Percentiles rank a stretch among this genome's conserved stretches.
Evolutionary conservation across 768 basidiomycete genomes (phyloP).

Genomic region (Saitozyma podzolica): DNA sequence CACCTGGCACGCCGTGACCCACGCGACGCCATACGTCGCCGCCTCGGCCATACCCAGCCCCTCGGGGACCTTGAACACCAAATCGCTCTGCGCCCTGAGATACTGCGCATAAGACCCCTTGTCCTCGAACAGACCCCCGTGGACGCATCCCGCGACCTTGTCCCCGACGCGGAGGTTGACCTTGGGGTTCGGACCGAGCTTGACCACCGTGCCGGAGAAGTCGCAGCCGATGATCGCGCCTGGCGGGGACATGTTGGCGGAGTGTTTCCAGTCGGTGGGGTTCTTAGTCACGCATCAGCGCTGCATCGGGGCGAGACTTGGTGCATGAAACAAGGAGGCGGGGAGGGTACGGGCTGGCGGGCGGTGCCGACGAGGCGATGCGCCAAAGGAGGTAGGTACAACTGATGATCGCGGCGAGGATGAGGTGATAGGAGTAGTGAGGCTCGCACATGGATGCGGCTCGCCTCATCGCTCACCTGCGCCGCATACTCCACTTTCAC

Average conservation of each 20-base stretch:
- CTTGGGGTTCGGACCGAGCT: conserved; percentile 16
- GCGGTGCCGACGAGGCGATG: no score
- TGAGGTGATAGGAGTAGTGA: no score
- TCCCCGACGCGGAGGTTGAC: conserved; percentile 32
- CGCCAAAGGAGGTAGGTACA: no score
- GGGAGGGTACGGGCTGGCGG: no score
- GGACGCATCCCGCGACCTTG: conserved; percentile 35
- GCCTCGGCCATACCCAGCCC: conserved; percentile 24
- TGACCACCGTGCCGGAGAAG: conserved; percentile 39
- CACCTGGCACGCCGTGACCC: conserved; percentile 41
- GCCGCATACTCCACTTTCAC: conserved; percentile 39
- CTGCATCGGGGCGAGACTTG: no score
- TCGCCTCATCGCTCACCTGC: conserved; percentile 21
- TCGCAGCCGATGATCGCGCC: conserved; percentile 41
- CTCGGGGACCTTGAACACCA: conserved; percentile 42
- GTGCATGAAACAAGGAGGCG: no score
- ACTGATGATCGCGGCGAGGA: no score
- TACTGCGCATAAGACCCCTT: conserved; percentile 43
- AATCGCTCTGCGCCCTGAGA: conserved; percentile 25
- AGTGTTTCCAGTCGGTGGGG: conserved; percentile 46
- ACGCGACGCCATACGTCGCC: conserved; percentile 35
- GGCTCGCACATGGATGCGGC: neutral
- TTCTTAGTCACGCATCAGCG: conserved; percentile 12
- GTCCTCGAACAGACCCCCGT: conserved; percentile 38
- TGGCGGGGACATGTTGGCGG: conserved; percentile 12